phyloP scores from a whole-genome alignment of 768 basidiomycete species.

The Lanmaoa rubissima region DNA sequence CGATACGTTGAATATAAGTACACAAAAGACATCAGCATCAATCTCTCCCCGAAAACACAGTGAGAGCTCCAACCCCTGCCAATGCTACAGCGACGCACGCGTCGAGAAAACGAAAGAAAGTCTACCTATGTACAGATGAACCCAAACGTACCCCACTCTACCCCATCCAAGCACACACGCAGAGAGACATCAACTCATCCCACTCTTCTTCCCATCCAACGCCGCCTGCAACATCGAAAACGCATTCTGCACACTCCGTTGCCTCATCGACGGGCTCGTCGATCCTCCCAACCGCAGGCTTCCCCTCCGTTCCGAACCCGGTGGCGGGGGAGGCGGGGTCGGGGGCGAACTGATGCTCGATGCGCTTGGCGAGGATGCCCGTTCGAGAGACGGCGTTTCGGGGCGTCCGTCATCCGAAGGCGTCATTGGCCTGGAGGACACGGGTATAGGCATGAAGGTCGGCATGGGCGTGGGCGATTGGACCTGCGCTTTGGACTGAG shows the following conservation, averaged over 20 bases:
- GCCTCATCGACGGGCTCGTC: conserved; percentile 23
- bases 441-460: neutral
- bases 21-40: neutral
- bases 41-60: neutral
- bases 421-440: conserved; percentile 8
- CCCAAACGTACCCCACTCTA: neutral
- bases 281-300: conserved; percentile 17
- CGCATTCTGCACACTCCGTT: conserved; percentile 22
- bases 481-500: conserved; percentile 8
- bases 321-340: conserved; percentile 24
- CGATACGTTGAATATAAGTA: neutral
- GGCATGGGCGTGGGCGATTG: conserved; percentile 1
- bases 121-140: neutral
- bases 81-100: neutral
- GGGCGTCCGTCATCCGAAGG: conserved; percentile 37
- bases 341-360: conserved; percentile 26
- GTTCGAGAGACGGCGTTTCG: conserved; percentile 27
- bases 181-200: conserved; percentile 6
- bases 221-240: conserved; percentile 30
- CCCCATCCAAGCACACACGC: neutral
- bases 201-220: conserved; percentile 26
- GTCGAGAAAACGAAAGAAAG: neutral
- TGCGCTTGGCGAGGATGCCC: conserved; percentile 23
- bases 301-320: conserved; percentile 16
- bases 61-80: too few relatives aligned